Evolutionary conservation across 352 stramenopile species (phyloP), one percentile per base, ranked within the genome.

Genomic region (Phytophthora podocarpi): DNA sequence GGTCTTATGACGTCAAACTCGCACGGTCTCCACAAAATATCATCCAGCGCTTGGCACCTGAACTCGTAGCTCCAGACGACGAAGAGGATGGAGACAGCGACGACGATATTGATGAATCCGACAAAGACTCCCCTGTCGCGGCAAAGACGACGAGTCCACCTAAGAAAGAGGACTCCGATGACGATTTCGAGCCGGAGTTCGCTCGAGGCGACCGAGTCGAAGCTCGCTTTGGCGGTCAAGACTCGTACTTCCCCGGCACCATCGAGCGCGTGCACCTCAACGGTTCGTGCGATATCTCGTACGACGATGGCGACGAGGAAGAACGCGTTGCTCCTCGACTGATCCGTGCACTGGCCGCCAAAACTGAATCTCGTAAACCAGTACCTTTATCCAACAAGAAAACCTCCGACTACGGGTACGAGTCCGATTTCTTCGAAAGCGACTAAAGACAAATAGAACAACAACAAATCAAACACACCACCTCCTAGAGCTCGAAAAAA

Each of bases 251-350:
- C 45, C 46, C 49, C 1, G 82, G 83, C 3, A 76, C 47, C 24
- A 80, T 95, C 43, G 60, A 68, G 24, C 74, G 70, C 5, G 76
- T 86, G 24, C 65, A 82, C 40, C 50, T 67, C n/a, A 79, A 93
- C 23, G 72, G 75, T 11, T 66, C 68, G 23, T 87, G 63, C 36
- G 82, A 92, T 64, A 70, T 95, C 31, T 51, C 59, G 8, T 95
- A 92, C 67, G 80, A 91, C 54, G 83, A 95, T 48, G 82, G 83
- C 12, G 81, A 94, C 47, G 58, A 83, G 15, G 83, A 94, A 56
- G 62, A 64, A 11, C 78, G 74, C 21, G 82, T 94, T 6, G 55
- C 67, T 12, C 27, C 65, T 36, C 50, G 64, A 4, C 52, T 90
- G 0, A 86, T 92, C 24, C 79, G 80, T 2, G 31, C 41, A 0